phyloP scores from a whole-genome alignment of 768 basidiomycete genomes.

The Pulveroboletus sp. region DNA sequence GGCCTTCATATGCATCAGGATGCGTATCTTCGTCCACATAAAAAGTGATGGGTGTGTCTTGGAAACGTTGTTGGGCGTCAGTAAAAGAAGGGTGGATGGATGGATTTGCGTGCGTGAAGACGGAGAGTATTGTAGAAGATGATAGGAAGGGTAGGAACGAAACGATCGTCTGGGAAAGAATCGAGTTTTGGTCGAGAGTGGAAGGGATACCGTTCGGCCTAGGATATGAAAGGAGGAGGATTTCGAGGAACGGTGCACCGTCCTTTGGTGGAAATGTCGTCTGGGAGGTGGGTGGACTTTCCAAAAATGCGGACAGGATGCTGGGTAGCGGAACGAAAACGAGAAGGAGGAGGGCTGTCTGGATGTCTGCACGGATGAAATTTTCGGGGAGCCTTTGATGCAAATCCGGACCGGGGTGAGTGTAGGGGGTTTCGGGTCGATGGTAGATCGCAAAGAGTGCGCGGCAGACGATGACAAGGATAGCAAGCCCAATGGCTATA shows the following conservation, averaged over 20 bases:
- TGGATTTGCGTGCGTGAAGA: conserved; percentile 35
- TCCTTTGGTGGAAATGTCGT: conserved; percentile 16
- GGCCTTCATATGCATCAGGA: conserved; percentile 22
- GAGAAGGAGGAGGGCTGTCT: conserved; percentile 19
- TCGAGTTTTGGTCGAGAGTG: conserved; percentile 11
- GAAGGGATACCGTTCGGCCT: conserved; percentile 31
- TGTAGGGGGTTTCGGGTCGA: neutral
- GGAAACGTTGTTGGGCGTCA: conserved; percentile 22
- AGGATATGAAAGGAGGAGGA: conserved; percentile 39
- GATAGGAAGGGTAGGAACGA: conserved; percentile 36
- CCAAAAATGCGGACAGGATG: conserved; percentile 1
- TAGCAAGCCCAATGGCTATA: conserved; percentile 23
- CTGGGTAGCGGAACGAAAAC: conserved; percentile 5
- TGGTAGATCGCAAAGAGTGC: neutral
- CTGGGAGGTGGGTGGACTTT: neutral
- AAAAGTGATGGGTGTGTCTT: conserved; percentile 21
- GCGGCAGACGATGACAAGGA: conserved; percentile 17
- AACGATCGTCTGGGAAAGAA: conserved; percentile 34
- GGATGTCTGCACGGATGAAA: conserved; percentile 13
- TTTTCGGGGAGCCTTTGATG: conserved; percentile 1
- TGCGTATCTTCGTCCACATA: conserved; percentile 30
- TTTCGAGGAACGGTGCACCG: conserved; percentile 33
- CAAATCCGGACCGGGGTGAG: neutral
- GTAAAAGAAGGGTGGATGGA: conserved; percentile 31
- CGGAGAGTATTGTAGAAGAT: conserved; percentile 28